These are phyloP conservation scores for Chalciporus sphaerocephalus DNA, from an alignment of 768 basidiomycete genomes.

Conservation along the genomic window DNA sequence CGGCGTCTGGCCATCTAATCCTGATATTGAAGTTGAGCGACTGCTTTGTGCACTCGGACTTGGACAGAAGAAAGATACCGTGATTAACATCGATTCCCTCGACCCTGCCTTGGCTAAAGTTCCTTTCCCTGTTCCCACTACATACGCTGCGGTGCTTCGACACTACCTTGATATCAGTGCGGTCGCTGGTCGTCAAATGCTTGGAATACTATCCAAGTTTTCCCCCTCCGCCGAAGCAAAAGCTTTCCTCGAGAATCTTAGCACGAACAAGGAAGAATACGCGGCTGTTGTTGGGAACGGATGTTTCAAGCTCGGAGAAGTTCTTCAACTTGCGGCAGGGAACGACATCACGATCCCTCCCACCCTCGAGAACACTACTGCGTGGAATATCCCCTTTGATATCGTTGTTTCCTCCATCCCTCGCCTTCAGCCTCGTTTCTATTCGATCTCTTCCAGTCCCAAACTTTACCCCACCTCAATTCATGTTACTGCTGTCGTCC, in stretches of 20 bases:
- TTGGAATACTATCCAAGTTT: constrained; percentile 81
- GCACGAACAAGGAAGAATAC: constrained; percentile 85
- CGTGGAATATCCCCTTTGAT: constrained; percentile 94
- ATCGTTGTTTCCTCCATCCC: constrained; percentile 91
- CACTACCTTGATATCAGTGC: constrained; percentile 98
- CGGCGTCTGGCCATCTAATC: constrained; percentile 95
- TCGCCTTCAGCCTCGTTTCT: constrained; percentile 94
- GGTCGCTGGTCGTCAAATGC: constrained; percentile 89
- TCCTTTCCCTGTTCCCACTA: constrained; percentile 96
- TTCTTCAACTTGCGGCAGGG: constrained; percentile 86
- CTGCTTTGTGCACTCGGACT: constrained; percentile 85
- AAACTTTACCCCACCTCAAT: constrained; percentile 86
- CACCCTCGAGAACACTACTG: constrained; percentile 70
- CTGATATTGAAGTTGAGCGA: constrained; percentile 87
- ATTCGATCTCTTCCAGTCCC: constrained; percentile 97
- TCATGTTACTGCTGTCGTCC: constrained; percentile 92
- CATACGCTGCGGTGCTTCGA: constrained; percentile 87
- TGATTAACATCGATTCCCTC: constrained; percentile 92
- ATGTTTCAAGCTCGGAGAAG: constrained; percentile 89
- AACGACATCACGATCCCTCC: constrained; percentile 58
- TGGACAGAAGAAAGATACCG: constrained; percentile 69
- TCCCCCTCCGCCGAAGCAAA: constrained; percentile 80
- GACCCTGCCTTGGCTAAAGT: constrained; percentile 98
- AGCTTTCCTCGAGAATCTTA: constrained; percentile 67
- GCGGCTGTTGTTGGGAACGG: constrained; percentile 69